These are phyloP conservation scores for Fusarium sublunatum DNA, from an alignment of 2,329 filamentous ascomycete genomes.

Conservation along the genomic window DNA sequence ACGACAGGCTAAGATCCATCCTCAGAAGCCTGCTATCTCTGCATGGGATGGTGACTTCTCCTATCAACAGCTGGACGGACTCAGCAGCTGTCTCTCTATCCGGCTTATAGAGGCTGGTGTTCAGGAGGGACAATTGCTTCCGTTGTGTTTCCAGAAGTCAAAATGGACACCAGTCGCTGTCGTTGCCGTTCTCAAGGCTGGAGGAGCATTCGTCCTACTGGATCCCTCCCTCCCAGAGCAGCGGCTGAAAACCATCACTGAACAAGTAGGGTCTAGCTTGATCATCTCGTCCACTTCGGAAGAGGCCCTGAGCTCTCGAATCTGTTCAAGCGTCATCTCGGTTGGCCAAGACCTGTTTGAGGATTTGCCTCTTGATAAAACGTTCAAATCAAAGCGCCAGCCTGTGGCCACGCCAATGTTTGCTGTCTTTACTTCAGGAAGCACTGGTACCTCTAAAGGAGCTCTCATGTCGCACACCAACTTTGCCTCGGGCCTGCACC, in stretches of 20 bases:
- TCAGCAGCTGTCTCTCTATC: background rate
- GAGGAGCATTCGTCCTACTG: background rate
- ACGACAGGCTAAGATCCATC: constrained; percentile 9
- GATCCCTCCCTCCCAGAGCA: constrained; percentile 1
- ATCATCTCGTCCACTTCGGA: background rate
- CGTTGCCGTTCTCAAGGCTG: background rate
- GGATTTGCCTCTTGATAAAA: no score
- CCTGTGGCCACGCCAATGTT: constrained; percentile 9
- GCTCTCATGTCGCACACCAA: no score
- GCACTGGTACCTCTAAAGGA: no score
- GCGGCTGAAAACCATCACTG: background rate
- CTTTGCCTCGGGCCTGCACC: background rate
- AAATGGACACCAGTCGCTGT: background rate
- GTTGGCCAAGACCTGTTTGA: background rate
- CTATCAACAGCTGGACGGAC: constrained; percentile 51
- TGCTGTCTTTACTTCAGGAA: background rate
- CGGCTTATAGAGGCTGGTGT: background rate
- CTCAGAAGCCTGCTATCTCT: constrained; percentile 42
- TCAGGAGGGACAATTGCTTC: background rate
- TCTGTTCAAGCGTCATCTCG: background rate
- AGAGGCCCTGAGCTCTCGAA: background rate
- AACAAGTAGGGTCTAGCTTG: background rate
- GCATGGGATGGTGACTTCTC: constrained; percentile 58
- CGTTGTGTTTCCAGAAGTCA: background rate
- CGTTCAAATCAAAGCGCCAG: no score